Conservation (phyloP, 2,329 filamentous ascomycete species). For the Penicillium aurantiogriseum region DNA sequence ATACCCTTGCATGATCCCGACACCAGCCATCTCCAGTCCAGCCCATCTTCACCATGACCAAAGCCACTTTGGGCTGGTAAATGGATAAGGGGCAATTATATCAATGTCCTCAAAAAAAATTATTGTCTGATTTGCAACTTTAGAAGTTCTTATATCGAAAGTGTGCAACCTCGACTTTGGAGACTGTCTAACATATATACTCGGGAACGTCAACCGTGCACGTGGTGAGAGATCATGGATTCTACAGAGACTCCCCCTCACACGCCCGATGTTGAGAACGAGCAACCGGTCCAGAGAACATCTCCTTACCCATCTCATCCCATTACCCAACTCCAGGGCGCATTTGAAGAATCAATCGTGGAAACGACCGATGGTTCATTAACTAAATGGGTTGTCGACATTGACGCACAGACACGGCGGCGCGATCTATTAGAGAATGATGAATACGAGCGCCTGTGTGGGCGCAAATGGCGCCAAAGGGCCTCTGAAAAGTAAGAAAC, state of each 20-base stretch:
- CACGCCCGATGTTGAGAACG: not conserved
- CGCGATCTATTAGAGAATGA: constrained; percentile 66
- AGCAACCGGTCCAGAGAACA: not conserved
- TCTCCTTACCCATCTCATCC: constrained; percentile 38
- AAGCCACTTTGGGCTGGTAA: constrained; percentile 10
- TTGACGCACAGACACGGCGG: constrained; percentile 53
- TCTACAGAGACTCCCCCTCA: not conserved
- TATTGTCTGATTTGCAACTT: not conserved
- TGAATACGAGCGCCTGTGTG: constrained; percentile 68
- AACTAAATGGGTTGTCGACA: constrained; percentile 32
- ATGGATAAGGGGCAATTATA: constrained; percentile 13
- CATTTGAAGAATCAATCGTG: constrained; percentile 47
- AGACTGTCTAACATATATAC: not conserved
- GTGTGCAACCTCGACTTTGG: not conserved
- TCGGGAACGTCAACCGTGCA: not conserved
- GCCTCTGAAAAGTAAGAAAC: constrained; percentile 56
- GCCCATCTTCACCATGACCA: constrained; percentile 7
- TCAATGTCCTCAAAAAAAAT: not conserved
- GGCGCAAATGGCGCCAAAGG: constrained; percentile 72
- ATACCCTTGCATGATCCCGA: constrained; percentile 7
- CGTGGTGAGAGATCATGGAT: not conserved
- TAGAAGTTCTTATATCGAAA: not conserved
- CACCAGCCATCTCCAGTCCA: constrained; percentile 6
- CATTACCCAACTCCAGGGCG: constrained; percentile 44
- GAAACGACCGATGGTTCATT: constrained; percentile 33